Conservation (phyloP, 371 early-diverging fungal species). For the Saksenaea vasiformis region DNA sequence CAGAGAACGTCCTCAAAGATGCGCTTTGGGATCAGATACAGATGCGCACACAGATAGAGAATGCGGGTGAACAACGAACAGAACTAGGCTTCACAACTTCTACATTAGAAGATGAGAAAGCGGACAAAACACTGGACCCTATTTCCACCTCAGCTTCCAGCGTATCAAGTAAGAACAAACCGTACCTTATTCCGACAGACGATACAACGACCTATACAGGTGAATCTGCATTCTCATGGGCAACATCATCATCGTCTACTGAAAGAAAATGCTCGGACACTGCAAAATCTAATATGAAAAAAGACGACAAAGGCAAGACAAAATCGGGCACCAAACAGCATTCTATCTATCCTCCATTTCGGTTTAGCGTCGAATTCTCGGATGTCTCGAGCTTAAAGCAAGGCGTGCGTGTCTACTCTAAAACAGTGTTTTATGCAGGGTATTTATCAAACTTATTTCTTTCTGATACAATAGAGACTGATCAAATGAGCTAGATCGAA, state of each 20-base stretch:
- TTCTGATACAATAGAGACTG: not conserved
- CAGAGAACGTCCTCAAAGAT: conserved; percentile 39
- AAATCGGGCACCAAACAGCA: conserved; percentile 15
- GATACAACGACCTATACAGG: conserved; percentile 58
- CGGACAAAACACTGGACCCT: not conserved
- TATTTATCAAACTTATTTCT: conserved; percentile 14
- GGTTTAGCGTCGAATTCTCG: conserved; percentile 59
- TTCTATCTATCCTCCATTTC: conserved; percentile 56
- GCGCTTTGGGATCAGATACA: conserved; percentile 60
- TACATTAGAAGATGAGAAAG: not conserved
- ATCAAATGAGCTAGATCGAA: conserved; percentile 44
- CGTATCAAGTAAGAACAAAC: not conserved
- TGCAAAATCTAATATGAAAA: not conserved
- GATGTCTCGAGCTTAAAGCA: conserved; percentile 37
- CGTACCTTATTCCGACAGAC: conserved; percentile 46
- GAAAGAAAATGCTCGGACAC: not conserved
- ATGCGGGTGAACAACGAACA: conserved; percentile 38
- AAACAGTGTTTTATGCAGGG: conserved; percentile 62
- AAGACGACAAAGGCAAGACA: not conserved
- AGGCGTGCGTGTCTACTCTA: conserved; percentile 45
- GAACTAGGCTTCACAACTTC: conserved; percentile 32
- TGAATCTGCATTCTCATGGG: conserved; percentile 34
- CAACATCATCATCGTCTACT: conserved; percentile 18
- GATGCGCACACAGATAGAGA: conserved; percentile 50
- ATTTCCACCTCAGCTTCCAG: not conserved